Percentiles rank a stretch among this genome's conserved stretches.
Evolutionary conservation across 371 early-diverging fungal species (phyloP).

Genomic region (Mortierella sp.): DNA sequence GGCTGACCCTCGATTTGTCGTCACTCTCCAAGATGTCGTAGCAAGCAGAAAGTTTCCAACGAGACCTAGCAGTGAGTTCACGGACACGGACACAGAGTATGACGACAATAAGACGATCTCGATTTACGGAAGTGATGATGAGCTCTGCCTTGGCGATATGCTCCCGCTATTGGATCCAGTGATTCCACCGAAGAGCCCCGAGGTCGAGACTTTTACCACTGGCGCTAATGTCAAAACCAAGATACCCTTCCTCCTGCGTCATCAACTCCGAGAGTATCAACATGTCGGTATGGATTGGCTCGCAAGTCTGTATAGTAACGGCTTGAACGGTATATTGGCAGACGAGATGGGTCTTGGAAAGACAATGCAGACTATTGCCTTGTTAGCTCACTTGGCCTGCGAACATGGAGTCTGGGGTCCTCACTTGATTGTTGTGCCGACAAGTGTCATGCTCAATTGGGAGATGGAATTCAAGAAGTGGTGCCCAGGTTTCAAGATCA

Average conservation of each 20-base stretch:
- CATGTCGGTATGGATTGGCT: slow-evolving; percentile 86
- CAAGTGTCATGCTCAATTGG: slow-evolving; percentile 95
- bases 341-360: slow-evolving; percentile 99
- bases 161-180: slow-evolving; percentile 43
- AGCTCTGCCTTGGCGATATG: slow-evolving; percentile 49
- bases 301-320: slow-evolving; percentile 92
- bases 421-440: slow-evolving; percentile 93
- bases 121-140: slow-evolving; percentile 51
- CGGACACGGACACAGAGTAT: slow-evolving; percentile 54
- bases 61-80: slow-evolving; percentile 51
- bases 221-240: slow-evolving; percentile 65
- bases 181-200: slow-evolving; percentile 25
- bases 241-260: slow-evolving; percentile 74
- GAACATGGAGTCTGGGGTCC: slow-evolving; percentile 85
- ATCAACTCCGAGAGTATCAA: slow-evolving; percentile 81
- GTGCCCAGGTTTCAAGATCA: slow-evolving; percentile 88
- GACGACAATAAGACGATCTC: slow-evolving; percentile 54
- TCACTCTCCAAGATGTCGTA: slow-evolving; percentile 48
- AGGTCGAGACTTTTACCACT: slow-evolving; percentile 30
- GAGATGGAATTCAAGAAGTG: slow-evolving; percentile 94
- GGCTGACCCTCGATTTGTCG: slow-evolving; percentile 48
- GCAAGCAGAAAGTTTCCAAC: slow-evolving; percentile 49
- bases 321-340: slow-evolving; percentile 97
- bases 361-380: slow-evolving; percentile 97
- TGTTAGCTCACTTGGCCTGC: slow-evolving; percentile 83